phyloP scores from a whole-genome alignment of 2,329 filamentous ascomycete species.

The Scytalidium sp. region DNA sequence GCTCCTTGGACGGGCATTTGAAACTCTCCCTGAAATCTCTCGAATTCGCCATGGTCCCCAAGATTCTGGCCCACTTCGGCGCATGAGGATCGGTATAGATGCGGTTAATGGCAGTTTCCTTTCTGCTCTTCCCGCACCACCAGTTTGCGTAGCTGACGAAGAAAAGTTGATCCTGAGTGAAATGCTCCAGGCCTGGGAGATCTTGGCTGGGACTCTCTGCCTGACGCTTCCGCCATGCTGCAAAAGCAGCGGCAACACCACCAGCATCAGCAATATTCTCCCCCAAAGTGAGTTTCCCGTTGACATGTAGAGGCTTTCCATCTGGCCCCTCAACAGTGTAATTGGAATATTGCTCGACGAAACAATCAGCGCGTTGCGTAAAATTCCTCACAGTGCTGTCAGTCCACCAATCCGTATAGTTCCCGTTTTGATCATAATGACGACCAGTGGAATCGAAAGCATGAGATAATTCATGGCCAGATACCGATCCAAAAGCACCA shows the following conservation, averaged over 20 bases:
- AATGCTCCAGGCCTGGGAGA: constrained; percentile 59
- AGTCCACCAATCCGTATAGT: constrained; percentile 66
- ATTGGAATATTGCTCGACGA: constrained; percentile 63
- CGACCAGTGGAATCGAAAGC: constrained; percentile 66
- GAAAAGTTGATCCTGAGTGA: constrained; percentile 67
- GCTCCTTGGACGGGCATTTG: constrained; percentile 61
- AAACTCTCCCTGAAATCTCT: constrained; percentile 66
- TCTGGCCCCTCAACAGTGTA: constrained; percentile 56
- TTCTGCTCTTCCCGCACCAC: constrained; percentile 65
- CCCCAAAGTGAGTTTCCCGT: constrained; percentile 60
- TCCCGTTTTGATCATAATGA: constrained; percentile 62
- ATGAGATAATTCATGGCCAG: constrained; percentile 68
- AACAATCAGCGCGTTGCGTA: constrained; percentile 58
- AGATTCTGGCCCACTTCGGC: constrained; percentile 58
- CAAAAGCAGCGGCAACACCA: constrained; percentile 59
- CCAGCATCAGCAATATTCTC: constrained; percentile 74
- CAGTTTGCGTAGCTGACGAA: constrained; percentile 62
- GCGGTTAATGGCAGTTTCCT: constrained; percentile 52
- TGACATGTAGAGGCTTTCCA: constrained; percentile 55
- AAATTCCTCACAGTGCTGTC: constrained; percentile 56
- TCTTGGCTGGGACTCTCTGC: constrained; percentile 45
- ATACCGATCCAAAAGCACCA: constrained; percentile 65
- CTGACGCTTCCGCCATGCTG: constrained; percentile 62
- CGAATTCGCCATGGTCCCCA: constrained; percentile 65
- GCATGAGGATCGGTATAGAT: constrained; percentile 66